A percentile compares a stretch with the other conserved stretches of the same genome.
Conservation (phyloP, 371 early-diverging fungal genomes). For the Mortierella sp. region DNA sequence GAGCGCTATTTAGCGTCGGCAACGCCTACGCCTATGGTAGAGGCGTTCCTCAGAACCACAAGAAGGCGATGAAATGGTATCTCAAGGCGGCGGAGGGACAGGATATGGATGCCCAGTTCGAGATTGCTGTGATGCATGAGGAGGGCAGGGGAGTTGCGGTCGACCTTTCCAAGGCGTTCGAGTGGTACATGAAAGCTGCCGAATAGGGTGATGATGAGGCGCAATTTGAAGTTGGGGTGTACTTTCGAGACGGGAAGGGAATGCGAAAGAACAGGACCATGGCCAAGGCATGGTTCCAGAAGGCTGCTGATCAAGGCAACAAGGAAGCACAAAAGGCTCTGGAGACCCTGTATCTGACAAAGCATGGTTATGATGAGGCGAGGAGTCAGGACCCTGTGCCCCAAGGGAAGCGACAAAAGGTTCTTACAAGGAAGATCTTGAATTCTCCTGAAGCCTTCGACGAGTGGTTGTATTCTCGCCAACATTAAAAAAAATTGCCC, state of each 20-base stretch:
- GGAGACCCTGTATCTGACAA: not conserved
- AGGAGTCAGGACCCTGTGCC: too few relatives aligned
- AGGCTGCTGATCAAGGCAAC: conserved; percentile 86
- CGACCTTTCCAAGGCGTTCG: conserved; percentile 13
- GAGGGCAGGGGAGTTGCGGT: conserved; percentile 12
- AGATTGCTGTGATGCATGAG: not conserved
- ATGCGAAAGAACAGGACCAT: conserved; percentile 63
- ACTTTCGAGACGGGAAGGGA: not conserved
- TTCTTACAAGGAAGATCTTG: too few relatives aligned
- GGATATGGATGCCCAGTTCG: not conserved
- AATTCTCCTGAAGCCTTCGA: too few relatives aligned
- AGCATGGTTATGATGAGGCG: not conserved
- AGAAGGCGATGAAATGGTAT: too few relatives aligned
- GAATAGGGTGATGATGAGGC: conserved; percentile 30
- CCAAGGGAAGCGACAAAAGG: too few relatives aligned
- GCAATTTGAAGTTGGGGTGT: conserved; percentile 46
- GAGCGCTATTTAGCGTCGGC: too few relatives aligned
- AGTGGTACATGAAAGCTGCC: conserved; percentile 78
- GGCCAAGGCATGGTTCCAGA: conserved; percentile 70
- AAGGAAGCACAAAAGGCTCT: conserved; percentile 66
- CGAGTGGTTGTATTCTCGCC: too few relatives aligned
- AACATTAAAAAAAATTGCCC: too few relatives aligned
- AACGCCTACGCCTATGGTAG: too few relatives aligned
- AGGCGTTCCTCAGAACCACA: too few relatives aligned
- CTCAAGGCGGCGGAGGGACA: too few relatives aligned